Evolutionary conservation across 257 asterid species (phyloP).

Genomic region (Ilex aquifolium): DNA sequence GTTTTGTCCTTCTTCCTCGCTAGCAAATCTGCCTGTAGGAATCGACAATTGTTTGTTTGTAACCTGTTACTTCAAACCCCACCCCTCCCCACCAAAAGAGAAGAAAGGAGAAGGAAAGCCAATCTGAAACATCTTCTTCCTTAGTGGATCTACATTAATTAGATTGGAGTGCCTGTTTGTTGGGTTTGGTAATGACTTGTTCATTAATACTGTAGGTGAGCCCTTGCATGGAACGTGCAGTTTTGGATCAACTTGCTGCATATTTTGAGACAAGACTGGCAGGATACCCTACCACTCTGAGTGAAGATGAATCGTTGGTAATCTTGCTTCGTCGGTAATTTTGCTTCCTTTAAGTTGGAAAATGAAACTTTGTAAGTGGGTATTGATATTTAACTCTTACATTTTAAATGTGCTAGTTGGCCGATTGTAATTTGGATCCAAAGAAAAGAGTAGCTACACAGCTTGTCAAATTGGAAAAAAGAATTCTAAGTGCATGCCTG

Average conservation of each 20-base stretch:
- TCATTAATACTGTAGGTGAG: conserved; percentile 46
- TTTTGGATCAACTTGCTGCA: conserved; percentile 77
- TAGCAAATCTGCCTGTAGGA: no score
- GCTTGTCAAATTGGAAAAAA: conserved; percentile 85
- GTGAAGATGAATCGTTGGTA: conserved; percentile 84
- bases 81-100: no score
- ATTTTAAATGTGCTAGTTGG: conserved; percentile 44
- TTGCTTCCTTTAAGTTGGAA: conserved; percentile 2
- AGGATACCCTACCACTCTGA: conserved; percentile 72
- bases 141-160: no score
- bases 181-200: neutral
- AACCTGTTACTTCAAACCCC: no score
- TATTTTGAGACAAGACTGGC: conserved; percentile 65
- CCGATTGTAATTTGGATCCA: conserved; percentile 62
- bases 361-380: neutral
- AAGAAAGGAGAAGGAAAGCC: no score
- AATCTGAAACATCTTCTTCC: no score
- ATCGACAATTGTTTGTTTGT: no score
- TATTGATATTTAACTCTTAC: conserved; percentile 14
- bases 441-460: conserved; percentile 83
- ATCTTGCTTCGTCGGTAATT: conserved; percentile 47
- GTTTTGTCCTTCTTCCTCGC: no score
- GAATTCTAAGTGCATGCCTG: conserved; percentile 68
- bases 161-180: no score
- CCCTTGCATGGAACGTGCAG: conserved; percentile 94